phyloP scores from a whole-genome alignment of 176 grass and related monocot genomes.

The Musa schizocarpa region DNA sequence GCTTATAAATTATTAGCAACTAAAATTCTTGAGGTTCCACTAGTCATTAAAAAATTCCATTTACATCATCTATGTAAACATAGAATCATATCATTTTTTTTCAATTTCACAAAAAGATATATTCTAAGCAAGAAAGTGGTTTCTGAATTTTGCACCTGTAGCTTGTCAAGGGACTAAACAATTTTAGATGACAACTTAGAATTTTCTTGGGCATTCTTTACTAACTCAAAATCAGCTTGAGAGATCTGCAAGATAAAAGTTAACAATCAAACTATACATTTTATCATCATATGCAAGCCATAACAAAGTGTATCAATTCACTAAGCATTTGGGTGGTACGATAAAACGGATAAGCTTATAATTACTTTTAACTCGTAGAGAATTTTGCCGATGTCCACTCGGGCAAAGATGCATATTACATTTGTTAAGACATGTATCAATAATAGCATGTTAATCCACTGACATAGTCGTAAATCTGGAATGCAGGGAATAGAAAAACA shows the following conservation, averaged over 20 bases:
- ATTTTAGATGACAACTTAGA: too few relatives aligned
- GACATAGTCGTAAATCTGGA: too few relatives aligned
- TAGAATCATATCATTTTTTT: background rate
- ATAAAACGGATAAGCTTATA: too few relatives aligned
- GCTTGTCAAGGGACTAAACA: too few relatives aligned
- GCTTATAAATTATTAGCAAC: background rate
- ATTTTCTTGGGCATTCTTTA: conserved; percentile 69
- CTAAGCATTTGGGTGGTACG: background rate
- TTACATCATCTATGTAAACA: background rate
- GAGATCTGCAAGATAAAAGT: conserved; percentile 35
- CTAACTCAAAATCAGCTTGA: conserved; percentile 53
- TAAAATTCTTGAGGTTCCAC: background rate
- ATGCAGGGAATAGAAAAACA: too few relatives aligned
- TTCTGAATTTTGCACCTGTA: background rate
- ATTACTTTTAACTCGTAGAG: too few relatives aligned
- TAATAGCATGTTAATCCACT: too few relatives aligned
- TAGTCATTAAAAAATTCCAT: background rate
- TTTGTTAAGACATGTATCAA: too few relatives aligned
- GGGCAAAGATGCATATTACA: too few relatives aligned
- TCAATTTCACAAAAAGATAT: background rate
- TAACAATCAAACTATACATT: background rate
- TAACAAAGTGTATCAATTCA: too few relatives aligned
- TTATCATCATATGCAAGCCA: too few relatives aligned
- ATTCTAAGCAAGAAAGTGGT: background rate
- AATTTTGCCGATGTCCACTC: too few relatives aligned